Evolutionary conservation across 2,329 filamentous ascomycete species (phyloP).

Genomic region (Alternaria sp.): DNA sequence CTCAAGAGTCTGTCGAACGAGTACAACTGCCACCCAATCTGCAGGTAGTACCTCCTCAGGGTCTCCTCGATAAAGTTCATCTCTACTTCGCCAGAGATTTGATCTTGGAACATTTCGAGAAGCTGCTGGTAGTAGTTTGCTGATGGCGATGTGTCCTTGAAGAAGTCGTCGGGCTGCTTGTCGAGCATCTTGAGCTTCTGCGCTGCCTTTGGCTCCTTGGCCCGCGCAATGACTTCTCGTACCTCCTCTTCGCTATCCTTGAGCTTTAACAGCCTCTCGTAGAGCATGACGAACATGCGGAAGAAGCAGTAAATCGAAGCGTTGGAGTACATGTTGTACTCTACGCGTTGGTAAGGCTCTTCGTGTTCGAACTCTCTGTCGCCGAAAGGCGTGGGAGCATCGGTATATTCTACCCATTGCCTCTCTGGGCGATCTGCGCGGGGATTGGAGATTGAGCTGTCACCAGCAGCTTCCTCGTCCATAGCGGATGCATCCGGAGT

Average conservation of each 20-base stretch:
- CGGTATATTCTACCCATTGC: constrained; percentile 69
- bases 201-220: constrained; percentile 79
- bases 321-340: constrained; percentile 91
- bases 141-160: constrained; percentile 66
- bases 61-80: constrained; percentile 86
- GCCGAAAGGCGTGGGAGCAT: constrained; percentile 63
- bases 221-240: constrained; percentile 73
- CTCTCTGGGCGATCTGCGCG: constrained; percentile 67
- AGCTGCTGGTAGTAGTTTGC: constrained; percentile 86
- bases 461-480: constrained; percentile 75
- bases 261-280: constrained; percentile 80
- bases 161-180: constrained; percentile 77
- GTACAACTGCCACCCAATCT: constrained; percentile 91
- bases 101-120: constrained; percentile 83
- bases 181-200: constrained; percentile 83
- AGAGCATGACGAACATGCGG: constrained; percentile 89
- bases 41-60: constrained; percentile 88
- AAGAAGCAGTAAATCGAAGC: constrained; percentile 94
- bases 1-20: constrained; percentile 88
- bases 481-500: constrained; percentile 83
- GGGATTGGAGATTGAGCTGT: constrained; percentile 62
- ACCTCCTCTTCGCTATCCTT: constrained; percentile 81
- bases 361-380: constrained; percentile 73
- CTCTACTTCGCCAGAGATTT: constrained; percentile 81
- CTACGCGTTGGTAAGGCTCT: constrained; percentile 78